Conservation (phyloP, 2,329 filamentous ascomycete genomes). For the Fusarium irregulare region DNA sequence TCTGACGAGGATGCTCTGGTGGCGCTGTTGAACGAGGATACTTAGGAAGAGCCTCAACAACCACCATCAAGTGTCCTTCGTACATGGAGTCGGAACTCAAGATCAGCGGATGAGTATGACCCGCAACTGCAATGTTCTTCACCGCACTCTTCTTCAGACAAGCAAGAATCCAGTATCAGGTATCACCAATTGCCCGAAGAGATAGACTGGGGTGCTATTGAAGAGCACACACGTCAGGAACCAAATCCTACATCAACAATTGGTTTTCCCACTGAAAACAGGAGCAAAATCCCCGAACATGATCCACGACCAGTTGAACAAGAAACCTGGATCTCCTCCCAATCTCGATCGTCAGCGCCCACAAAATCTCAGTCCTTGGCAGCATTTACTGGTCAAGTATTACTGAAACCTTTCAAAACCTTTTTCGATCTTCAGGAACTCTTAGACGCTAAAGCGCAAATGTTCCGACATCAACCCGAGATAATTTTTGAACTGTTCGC, state of each 20-base stretch:
- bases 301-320: background rate
- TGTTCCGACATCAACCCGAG: conserved; percentile 49
- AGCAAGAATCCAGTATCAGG: background rate
- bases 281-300: conserved; percentile 1
- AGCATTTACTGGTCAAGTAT: conserved; percentile 3
- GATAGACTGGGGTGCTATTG: conserved; percentile 55
- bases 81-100: conserved; percentile 49
- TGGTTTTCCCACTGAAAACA: background rate
- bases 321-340: background rate
- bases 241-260: conserved; percentile 5
- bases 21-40: conserved; percentile 20
- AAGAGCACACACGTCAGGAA: conserved; percentile 16
- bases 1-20: conserved; percentile 29
- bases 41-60: conserved; percentile 16
- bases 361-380: conserved; percentile 1
- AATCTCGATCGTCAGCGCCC: conserved; percentile 9
- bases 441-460: conserved; percentile 57
- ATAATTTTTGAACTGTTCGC: conserved; percentile 72
- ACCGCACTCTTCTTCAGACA: conserved; percentile 21
- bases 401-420: conserved; percentile 50
- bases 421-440: conserved; percentile 75
- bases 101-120: conserved; percentile 52
- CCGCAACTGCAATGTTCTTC: conserved; percentile 52
- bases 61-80: conserved; percentile 50
- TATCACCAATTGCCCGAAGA: conserved; percentile 50